A percentile compares a stretch with the other conserved stretches of the same genome.
Evolutionary conservation across 2,329 filamentous ascomycete genomes (phyloP).

Genomic region (Diaporthe citriasiana): DNA sequence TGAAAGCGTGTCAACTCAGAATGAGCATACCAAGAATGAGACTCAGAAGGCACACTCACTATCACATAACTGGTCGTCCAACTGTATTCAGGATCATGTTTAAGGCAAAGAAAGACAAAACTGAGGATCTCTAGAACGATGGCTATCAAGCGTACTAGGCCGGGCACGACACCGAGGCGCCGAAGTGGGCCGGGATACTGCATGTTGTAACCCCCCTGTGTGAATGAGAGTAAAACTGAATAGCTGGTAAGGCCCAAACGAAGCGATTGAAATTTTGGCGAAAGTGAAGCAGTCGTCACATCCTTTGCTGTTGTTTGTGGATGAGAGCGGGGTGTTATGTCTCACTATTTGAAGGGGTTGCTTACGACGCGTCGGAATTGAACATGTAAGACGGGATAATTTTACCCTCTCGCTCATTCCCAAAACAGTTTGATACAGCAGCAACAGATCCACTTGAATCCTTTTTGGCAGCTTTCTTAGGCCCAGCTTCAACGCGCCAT

Average conservation of each 20-base stretch:
- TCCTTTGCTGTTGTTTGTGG: neutral
- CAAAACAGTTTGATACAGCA: neutral
- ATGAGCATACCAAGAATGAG: too few relatives aligned
- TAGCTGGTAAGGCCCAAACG: neutral
- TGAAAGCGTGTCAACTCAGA: neutral
- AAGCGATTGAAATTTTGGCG: neutral
- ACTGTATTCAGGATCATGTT: neutral
- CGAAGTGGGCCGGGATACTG: slow-evolving; percentile 22
- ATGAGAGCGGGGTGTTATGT: slow-evolving; percentile 19
- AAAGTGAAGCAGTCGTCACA: slow-evolving; percentile 1
- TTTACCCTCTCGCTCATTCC: slow-evolving; percentile 21
- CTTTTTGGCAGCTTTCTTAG: neutral
- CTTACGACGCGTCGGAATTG: slow-evolving; percentile 36
- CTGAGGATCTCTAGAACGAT: slow-evolving; percentile 35
- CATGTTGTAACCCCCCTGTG: neutral
- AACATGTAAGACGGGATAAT: slow-evolving; percentile 33
- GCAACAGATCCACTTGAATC: slow-evolving; percentile 8
- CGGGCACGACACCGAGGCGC: slow-evolving; percentile 31
- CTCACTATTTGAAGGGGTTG: slow-evolving; percentile 12
- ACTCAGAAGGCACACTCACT: slow-evolving; percentile 13
- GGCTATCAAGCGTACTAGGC: slow-evolving; percentile 29
- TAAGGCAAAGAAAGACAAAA: slow-evolving; percentile 13
- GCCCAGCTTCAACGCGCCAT: neutral
- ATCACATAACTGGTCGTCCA: slow-evolving; percentile 40
- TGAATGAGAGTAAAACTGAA: neutral